A percentile compares a stretch with the other conserved stretches of the same genome.
phyloP scores from a whole-genome alignment of 2,329 filamentous ascomycete genomes.

The Xylariomycetidae sp. region DNA sequence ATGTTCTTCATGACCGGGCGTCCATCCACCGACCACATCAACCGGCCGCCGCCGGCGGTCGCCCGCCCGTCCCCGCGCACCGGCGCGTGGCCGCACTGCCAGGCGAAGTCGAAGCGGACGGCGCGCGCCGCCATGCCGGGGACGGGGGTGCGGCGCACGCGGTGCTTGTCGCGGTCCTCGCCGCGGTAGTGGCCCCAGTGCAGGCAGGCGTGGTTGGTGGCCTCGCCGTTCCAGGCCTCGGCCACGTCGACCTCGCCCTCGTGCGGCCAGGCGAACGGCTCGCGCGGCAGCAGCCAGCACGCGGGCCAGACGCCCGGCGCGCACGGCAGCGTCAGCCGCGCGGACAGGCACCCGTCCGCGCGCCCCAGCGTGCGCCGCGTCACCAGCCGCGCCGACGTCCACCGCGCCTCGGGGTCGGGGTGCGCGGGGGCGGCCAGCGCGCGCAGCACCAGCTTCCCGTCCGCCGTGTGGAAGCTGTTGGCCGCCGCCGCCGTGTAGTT shows the following conservation, averaged over 20 bases:
- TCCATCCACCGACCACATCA: conserved; percentile 56
- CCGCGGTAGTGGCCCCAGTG: conserved; percentile 53
- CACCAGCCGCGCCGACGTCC: conserved; percentile 51
- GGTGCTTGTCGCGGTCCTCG: conserved; percentile 50
- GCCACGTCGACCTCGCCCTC: conserved; percentile 57
- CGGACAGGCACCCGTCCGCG: conserved; percentile 46
- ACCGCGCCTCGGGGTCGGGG: conserved; percentile 34
- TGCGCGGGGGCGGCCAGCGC: conserved; percentile 35
- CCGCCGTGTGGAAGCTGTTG: conserved; percentile 50
- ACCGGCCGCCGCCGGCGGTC: conserved; percentile 36
- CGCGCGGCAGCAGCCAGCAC: conserved; percentile 53
- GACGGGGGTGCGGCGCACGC: conserved; percentile 45
- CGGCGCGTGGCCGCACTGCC: conserved; percentile 40
- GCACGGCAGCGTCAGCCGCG: conserved; percentile 44
- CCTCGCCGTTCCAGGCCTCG: conserved; percentile 55
- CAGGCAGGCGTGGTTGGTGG: conserved; percentile 49
- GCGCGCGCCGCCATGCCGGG: conserved; percentile 40
- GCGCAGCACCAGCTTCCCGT: conserved; percentile 46
- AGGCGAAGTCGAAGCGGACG: conserved; percentile 50
- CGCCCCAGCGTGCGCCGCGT: conserved; percentile 44
- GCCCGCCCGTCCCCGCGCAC: conserved; percentile 35
- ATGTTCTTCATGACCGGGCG: conserved; percentile 49
- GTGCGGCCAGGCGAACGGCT: conserved; percentile 52
- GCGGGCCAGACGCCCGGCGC: conserved; percentile 55
- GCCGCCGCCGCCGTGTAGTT: conserved; percentile 44